phyloP scores from a whole-genome alignment of 2,329 filamentous ascomycete species.

The Phaeoacremonium minimum region DNA sequence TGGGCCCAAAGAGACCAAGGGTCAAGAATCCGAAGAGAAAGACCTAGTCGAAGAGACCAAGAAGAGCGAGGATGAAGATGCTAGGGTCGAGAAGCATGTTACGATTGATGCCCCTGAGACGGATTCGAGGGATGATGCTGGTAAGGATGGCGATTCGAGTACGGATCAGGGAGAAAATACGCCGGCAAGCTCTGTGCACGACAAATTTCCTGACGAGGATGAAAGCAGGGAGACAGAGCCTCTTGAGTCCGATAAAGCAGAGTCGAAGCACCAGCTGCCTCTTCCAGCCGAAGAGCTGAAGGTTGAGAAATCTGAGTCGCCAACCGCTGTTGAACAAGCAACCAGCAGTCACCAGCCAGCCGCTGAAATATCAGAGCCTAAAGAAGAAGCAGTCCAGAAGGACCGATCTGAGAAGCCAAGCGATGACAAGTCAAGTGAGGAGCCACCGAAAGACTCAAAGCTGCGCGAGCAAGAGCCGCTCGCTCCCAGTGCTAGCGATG shows the following conservation, averaged over 20 bases:
- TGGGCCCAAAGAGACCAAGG: conserved; percentile 9
- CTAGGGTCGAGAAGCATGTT: conserved; percentile 27
- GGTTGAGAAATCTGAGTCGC: no score
- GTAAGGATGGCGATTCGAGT: conserved; percentile 4
- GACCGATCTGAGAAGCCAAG: neutral
- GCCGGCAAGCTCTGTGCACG: conserved; percentile 7
- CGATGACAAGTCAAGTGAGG: neutral
- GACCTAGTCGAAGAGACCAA: conserved; percentile 6
- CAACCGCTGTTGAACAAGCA: no score
- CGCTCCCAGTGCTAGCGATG: neutral
- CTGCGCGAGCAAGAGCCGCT: neutral
- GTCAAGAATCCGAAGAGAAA: neutral
- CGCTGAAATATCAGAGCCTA: neutral
- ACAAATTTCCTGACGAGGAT: neutral
- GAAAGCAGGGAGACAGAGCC: conserved; percentile 7
- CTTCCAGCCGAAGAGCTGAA: neutral
- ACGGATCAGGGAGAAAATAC: conserved; percentile 11
- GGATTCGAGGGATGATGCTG: conserved; percentile 4
- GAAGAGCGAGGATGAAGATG: conserved; percentile 6
- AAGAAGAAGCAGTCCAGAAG: neutral
- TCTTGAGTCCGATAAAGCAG: no score
- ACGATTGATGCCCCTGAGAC: conserved; percentile 24
- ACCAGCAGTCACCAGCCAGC: neutral
- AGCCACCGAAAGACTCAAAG: neutral
- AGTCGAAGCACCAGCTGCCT: no score